Conservation (phyloP, 2,329 filamentous ascomycete species). For the Fusarium sp. region DNA sequence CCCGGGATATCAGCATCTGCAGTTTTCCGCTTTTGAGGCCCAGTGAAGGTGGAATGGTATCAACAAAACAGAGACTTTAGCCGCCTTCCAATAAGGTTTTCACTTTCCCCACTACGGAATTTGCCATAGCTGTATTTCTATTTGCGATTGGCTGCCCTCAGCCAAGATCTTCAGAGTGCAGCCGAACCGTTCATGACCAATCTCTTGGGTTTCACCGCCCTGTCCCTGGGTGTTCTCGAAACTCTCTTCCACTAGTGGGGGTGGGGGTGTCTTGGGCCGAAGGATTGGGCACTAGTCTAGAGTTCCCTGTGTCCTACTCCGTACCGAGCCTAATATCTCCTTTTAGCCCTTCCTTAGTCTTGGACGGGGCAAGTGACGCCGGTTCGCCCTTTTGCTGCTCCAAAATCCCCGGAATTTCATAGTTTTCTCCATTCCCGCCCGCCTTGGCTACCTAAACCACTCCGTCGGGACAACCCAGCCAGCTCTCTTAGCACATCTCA, state of each 20-base stretch:
- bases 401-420: background rate
- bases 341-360: too few species aligned
- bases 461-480: conserved; percentile 1
- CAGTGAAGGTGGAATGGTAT: too few species aligned
- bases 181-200: background rate
- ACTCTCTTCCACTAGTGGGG: too few species aligned
- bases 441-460: background rate
- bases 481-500: background rate
- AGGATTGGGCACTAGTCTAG: background rate
- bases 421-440: conserved; percentile 1
- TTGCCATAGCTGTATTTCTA: too few species aligned
- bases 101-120: too few species aligned
- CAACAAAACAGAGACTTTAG: too few species aligned
- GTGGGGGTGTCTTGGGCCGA: background rate
- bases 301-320: too few species aligned
- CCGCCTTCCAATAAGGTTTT: too few species aligned
- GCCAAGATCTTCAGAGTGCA: background rate
- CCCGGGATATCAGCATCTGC: background rate
- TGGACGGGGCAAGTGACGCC: too few species aligned
- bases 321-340: background rate
- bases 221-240: background rate
- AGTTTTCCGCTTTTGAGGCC: too few species aligned
- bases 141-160: background rate
- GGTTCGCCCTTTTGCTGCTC: background rate
- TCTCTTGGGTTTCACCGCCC: conserved; percentile 1